Base-by-base conservation (phyloP, 805 yeast species). In the Diddensiella caesifluorescens region DNA sequence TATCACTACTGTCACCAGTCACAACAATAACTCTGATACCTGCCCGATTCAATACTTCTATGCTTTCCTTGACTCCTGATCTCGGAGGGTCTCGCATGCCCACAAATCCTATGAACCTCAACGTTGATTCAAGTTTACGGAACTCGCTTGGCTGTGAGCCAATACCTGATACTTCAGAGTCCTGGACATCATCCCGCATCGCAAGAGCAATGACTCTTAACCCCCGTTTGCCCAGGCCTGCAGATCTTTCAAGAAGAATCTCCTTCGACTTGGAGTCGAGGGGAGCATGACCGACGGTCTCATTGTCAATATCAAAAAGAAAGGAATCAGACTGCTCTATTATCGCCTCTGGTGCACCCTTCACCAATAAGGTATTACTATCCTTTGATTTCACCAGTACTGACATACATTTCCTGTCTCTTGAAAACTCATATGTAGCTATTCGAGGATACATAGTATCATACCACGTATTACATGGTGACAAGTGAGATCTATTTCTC, bases 311-410 rank as follows among this genome's bases (percentile, higher is more conserved):
- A 36, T 61, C 60, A 18, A 63, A 65, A 29, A 64, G 53, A 59
- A 70, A 64, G 25, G 52, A 59, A 19, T 62, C 56, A 39, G 76
- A 73, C 39, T 72, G 60, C 2, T 55, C 59, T 34, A 75, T 53
- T 29, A 75, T 52, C 38, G 70, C 62, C 56, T 75, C 80, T 19
- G 77, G 78, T 0, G 80, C 80, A 47, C 80, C 80, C 53, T 75
- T 75, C 12, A 75, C 69, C 39, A 69, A 66, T 25, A 69, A 49
- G 7, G 32, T 41, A 10, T 41, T 32, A 15, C 48, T 55, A 18
- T 57, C 52, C 4, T 13, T 23, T 5, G 43, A 36, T 21, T 36
- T 12, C 33, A 69, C 67, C 13, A 73, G 51, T 2, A 74, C 75
- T 10, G 78, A 70, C 80, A 75, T 75, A 50, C 76, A 64, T 54